Percentiles rank a stretch among this genome's conserved stretches.
Evolutionary conservation across 129 eudicot species (phyloP).

Genomic region (Silybum marianum): DNA sequence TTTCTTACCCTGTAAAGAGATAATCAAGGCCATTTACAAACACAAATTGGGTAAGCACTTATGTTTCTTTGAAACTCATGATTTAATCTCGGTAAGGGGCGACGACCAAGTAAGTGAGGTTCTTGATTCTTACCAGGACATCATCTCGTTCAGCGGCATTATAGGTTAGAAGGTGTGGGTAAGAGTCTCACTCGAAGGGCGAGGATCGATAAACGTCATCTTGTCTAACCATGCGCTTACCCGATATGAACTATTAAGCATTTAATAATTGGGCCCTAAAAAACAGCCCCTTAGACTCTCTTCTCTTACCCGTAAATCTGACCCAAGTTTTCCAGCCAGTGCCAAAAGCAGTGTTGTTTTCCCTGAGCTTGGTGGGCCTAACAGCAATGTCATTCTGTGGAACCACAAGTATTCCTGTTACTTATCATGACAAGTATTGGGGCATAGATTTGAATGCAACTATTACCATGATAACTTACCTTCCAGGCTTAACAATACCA

Average conservation of each 20-base stretch:
- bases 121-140: background rate
- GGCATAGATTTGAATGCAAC: background rate
- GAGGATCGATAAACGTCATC: background rate
- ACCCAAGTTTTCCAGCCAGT: slow-evolving; percentile 58
- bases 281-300: background rate
- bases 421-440: background rate
- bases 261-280: background rate
- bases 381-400: slow-evolving; percentile 67
- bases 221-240: background rate
- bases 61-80: too few relatives aligned
- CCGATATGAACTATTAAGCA: background rate
- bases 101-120: background rate
- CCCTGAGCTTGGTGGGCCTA: slow-evolving; percentile 86
- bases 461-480: slow-evolving; percentile 35
- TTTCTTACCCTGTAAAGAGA: background rate
- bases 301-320: slow-evolving; percentile 46
- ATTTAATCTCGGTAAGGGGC: too few relatives aligned
- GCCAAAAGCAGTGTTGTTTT: slow-evolving; percentile 72
- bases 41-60: background rate
- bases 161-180: too few relatives aligned
- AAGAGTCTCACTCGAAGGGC: background rate
- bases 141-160: too few relatives aligned
- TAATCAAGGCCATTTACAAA: background rate
- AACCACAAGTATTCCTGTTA: background rate
- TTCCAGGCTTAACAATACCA: slow-evolving; percentile 67